Evolutionary conservation across 306 rosid species (phyloP).

Genomic region (Trifolium pratense): DNA sequence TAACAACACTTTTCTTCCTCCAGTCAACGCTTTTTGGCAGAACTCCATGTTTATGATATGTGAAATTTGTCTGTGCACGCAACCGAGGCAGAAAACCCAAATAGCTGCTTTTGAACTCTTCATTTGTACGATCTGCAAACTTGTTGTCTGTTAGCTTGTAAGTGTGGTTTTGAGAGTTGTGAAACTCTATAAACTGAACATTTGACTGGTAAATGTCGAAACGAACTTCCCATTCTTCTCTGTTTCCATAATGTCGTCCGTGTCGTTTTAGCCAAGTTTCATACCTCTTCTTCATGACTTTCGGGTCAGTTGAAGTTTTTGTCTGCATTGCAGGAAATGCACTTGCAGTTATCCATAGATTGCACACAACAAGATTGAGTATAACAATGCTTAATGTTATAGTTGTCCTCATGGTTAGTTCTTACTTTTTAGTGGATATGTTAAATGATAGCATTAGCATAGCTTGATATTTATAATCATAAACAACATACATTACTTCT

Average conservation of each 20-base stretch:
- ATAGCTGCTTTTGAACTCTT: slow-evolving; percentile 49
- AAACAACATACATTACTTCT: slow-evolving; percentile 1
- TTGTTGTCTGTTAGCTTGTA: slow-evolving; percentile 66
- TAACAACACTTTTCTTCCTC: slow-evolving; percentile 69
- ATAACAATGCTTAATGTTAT: slow-evolving; percentile 34
- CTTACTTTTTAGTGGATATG: slow-evolving; percentile 23
- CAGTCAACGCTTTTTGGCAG: slow-evolving; percentile 63
- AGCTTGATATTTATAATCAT: slow-evolving; percentile 20
- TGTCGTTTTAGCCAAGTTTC: slow-evolving; percentile 55
- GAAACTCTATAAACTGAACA: slow-evolving; percentile 51
- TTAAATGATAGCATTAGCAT: slow-evolving; percentile 7
- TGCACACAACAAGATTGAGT: slow-evolving; percentile 40
- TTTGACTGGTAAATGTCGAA: slow-evolving; percentile 63
- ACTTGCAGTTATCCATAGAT: slow-evolving; percentile 46
- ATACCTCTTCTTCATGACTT: slow-evolving; percentile 54
- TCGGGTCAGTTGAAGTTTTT: slow-evolving; percentile 20
- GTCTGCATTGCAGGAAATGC: slow-evolving; percentile 34
- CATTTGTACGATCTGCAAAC: slow-evolving; percentile 73
- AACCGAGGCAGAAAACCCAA: slow-evolving; percentile 43
- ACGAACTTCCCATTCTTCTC: slow-evolving; percentile 58
- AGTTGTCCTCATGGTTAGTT: slow-evolving; percentile 52
- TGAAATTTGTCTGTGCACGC: slow-evolving; percentile 36
- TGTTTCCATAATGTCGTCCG: slow-evolving; percentile 43
- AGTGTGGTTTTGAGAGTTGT: slow-evolving; percentile 61
- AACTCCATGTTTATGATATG: slow-evolving; percentile 30